These are phyloP conservation scores for Cucurbitaria berberidis DNA, from an alignment of 2,329 filamentous ascomycete genomes.

Conservation along the genomic window DNA sequence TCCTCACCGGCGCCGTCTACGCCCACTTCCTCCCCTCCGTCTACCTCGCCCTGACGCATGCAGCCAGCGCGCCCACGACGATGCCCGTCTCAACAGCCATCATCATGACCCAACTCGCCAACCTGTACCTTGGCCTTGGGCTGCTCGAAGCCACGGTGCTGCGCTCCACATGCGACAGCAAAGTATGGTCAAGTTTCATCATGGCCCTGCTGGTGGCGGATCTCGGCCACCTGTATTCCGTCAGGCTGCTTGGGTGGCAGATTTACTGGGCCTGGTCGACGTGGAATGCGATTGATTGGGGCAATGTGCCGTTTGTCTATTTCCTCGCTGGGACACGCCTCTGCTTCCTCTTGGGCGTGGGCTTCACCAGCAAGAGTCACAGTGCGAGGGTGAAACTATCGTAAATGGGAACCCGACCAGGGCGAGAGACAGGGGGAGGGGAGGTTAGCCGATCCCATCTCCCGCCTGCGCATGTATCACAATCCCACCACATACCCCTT, in stretches of 20 bases:
- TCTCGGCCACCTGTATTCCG: constrained; percentile 74
- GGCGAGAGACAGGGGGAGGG: neutral
- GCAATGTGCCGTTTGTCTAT: constrained; percentile 75
- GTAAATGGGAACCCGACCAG: neutral
- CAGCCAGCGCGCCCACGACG: constrained; percentile 55
- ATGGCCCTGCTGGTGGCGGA: constrained; percentile 75
- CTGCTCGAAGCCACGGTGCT: constrained; percentile 79
- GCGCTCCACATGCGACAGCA: constrained; percentile 69
- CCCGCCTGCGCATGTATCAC: constrained; percentile 2
- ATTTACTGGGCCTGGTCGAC: constrained; percentile 68
- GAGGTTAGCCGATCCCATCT: constrained; percentile 4
- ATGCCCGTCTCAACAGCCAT: constrained; percentile 68
- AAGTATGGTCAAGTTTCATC: constrained; percentile 73
- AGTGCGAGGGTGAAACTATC: neutral
- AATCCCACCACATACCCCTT: neutral
- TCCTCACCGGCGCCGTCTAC: constrained; percentile 60
- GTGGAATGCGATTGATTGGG: constrained; percentile 73
- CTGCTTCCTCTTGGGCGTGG: constrained; percentile 35
- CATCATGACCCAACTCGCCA: constrained; percentile 75
- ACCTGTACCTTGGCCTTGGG: constrained; percentile 78
- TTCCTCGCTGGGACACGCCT: constrained; percentile 58
- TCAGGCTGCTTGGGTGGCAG: constrained; percentile 62
- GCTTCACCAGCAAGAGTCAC: constrained; percentile 18
- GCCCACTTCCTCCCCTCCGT: constrained; percentile 57
- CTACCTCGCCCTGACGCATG: constrained; percentile 71